Evolutionary conservation across 116 monocot genomes (phyloP), one percentile per base, ranked within the genome.

Genomic region (Zostera marina): DNA sequence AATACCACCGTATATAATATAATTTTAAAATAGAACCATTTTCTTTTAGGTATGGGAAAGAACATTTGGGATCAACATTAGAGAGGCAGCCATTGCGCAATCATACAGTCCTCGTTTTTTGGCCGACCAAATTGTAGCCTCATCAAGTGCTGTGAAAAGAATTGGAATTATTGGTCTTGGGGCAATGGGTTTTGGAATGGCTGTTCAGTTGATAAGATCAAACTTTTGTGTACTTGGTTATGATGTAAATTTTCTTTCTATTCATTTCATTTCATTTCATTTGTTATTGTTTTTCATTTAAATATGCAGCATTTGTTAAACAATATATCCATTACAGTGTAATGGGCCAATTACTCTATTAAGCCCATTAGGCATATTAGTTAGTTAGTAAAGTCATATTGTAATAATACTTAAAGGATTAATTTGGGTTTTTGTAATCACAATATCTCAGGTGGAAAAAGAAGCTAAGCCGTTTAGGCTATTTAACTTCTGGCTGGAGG

Each of bases 171-270:
- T 96, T 77, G 96, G 96, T 63, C 96, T 96, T 73, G 96, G 96
- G 56, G 96, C 96, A 58, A 96, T 96, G 96, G 96, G 96, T 5
- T 85, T 96, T 73, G 96, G 96, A 60, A 96, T 96, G 96, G 96
- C 96, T 51, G 51, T 77, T 40, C 89, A 89, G 56, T 70, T 96
- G 45, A 47, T 96, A 56, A 78, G 55, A 72, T 89, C 85, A 60
- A 74, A 74, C 48, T 96, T 82, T 60, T 63, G 32, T 42, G 80
- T 96, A 54, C 45, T 69, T 74, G 89, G 74, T 53, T 96, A 70
- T 80, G 96, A 96, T 82, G 96, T 96, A 85, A 0, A 43, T 12
- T 41, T 42, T 9, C 44, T 52, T 24, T 9, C 54, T 51, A 24
- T 58, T 56, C 44, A 16, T 58, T 17, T 20, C 9, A 15, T 58